A percentile compares a stretch with the other conserved stretches of the same genome.
phyloP scores from a whole-genome alignment of 1,284 basidiomycete genomes.

The Cryptococcus sp. region DNA sequence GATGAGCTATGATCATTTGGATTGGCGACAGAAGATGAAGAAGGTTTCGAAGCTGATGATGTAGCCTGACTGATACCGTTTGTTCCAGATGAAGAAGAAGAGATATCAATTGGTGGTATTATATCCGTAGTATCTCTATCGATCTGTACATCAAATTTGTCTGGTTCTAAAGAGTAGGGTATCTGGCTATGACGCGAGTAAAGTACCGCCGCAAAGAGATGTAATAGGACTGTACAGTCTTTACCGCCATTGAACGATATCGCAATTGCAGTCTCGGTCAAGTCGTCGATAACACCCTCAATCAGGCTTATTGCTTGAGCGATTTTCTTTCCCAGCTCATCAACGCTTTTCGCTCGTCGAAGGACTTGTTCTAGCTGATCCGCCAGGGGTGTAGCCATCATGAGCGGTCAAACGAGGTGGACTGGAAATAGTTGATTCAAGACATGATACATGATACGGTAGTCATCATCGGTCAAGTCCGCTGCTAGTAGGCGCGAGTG shows the following conservation, averaged over 20 bases:
- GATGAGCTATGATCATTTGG: not conserved
- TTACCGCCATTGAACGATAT: constrained; percentile 98
- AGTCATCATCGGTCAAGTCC: too few species aligned
- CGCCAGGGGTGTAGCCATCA: constrained; percentile 2
- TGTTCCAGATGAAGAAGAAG: not conserved
- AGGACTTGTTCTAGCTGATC: constrained; percentile 27
- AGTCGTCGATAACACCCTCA: constrained; percentile 64
- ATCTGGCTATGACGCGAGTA: constrained; percentile 31
- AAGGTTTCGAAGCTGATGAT: constrained; percentile 17
- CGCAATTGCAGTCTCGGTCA: constrained; percentile 65
- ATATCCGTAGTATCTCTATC: not conserved
- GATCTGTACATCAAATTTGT: too few species aligned
- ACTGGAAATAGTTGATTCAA: too few species aligned
- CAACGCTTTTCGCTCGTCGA: constrained; percentile 20
- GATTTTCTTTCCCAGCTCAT: constrained; percentile 54
- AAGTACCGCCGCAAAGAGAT: constrained; percentile 74
- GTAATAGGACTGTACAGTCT: constrained; percentile 88
- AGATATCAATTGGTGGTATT: not conserved
- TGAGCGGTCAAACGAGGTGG: not conserved
- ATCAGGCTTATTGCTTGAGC: constrained; percentile 73
- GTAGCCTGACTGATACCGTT: not conserved
- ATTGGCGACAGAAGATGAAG: constrained; percentile 1
- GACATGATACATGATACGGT: too few species aligned
- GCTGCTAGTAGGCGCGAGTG: too few species aligned
- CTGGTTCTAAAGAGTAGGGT: not conserved